Evolutionary conservation across 805 yeast species (phyloP).

Genomic region (Kodamaea restingae): DNA sequence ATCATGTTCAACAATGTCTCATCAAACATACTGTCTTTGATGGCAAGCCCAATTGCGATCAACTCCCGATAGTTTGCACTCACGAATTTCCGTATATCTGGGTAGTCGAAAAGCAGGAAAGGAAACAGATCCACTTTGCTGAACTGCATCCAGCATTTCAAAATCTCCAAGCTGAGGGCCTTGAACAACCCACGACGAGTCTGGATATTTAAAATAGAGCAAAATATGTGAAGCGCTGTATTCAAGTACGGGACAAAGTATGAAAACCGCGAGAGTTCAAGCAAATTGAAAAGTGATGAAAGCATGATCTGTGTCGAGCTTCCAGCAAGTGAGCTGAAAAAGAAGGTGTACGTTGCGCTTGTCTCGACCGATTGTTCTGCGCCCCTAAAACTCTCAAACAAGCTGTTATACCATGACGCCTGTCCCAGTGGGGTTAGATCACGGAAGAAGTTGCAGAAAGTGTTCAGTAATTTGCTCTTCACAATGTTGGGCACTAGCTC

Average conservation of each 20-base stretch:
- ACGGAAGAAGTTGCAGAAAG: constrained; percentile 12
- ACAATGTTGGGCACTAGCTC: constrained; percentile 15
- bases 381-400: constrained; percentile 24
- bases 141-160: constrained; percentile 43
- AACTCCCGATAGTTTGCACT: constrained; percentile 32
- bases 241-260: constrained; percentile 29
- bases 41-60: constrained; percentile 36
- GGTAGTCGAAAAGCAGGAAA: constrained; percentile 34
- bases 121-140: constrained; percentile 38
- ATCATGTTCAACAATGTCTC: constrained; percentile 11
- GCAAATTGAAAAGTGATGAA: constrained; percentile 36
- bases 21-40: constrained; percentile 13
- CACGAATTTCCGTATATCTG: constrained; percentile 25
- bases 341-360: constrained; percentile 34
- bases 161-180: constrained; percentile 28
- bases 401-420: constrained; percentile 24
- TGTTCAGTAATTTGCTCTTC: constrained; percentile 17
- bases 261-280: constrained; percentile 35
- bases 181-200: constrained; percentile 23
- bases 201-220: constrained; percentile 13
- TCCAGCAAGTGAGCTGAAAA: constrained; percentile 29
- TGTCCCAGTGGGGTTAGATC: constrained; percentile 12
- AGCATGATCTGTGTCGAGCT: constrained; percentile 28
- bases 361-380: constrained; percentile 39
- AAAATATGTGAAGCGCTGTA: constrained; percentile 21